Evolutionary conservation across 306 rosid genomes (phyloP).

Genomic region (Alnus glutinosa): DNA sequence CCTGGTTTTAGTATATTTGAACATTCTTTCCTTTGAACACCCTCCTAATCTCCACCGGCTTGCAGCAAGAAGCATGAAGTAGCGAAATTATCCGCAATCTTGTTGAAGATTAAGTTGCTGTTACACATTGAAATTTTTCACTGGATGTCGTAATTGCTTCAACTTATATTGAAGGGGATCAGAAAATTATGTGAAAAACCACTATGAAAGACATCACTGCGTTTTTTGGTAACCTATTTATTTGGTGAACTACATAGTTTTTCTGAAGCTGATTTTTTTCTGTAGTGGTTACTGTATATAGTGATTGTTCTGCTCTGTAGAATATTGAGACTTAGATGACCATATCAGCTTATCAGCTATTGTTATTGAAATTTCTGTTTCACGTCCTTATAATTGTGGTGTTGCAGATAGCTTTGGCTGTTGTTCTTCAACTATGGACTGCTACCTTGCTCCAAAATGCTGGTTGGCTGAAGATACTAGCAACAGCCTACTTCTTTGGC

Average conservation of each 20-base stretch:
- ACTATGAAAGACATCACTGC: background rate
- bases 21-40: constrained; percentile 1
- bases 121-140: too few species aligned
- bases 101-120: background rate
- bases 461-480: constrained; percentile 78
- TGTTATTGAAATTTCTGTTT: background rate
- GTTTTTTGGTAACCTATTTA: background rate
- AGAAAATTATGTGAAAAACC: background rate
- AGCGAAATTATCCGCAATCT: background rate
- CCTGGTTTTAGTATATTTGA: background rate
- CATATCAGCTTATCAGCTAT: background rate
- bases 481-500: constrained; percentile 82
- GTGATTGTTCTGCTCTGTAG: background rate
- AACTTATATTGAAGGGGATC: background rate
- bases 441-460: constrained; percentile 60
- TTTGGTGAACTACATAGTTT: background rate
- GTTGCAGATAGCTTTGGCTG: constrained; percentile 70
- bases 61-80: background rate
- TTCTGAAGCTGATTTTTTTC: background rate
- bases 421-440: constrained; percentile 82
- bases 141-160: background rate
- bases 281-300: background rate
- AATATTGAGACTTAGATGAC: background rate
- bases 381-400: constrained; percentile 27
- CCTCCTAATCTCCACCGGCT: background rate